These are phyloP conservation scores for Amyloporia xantha DNA, from an alignment of 768 basidiomycete genomes.

Conservation along the genomic window DNA sequence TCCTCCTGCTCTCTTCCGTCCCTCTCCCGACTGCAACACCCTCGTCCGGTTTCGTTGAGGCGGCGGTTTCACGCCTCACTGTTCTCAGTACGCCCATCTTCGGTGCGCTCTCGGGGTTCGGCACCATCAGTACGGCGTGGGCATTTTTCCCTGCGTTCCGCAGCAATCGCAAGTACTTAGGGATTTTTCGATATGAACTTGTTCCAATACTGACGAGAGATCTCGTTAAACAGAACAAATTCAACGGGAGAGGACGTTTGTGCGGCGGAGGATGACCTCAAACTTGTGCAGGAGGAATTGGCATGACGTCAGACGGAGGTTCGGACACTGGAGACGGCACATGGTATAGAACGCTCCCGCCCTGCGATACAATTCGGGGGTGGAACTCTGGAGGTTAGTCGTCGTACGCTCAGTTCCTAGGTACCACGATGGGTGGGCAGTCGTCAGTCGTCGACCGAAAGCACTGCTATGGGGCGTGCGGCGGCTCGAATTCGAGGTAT, in stretches of 20 bases:
- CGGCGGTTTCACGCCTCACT: slow-evolving; percentile 44
- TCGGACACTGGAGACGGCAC: slow-evolving; percentile 22
- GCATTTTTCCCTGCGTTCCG: slow-evolving; percentile 42
- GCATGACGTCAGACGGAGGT: slow-evolving; percentile 31
- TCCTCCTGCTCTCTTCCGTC: slow-evolving; percentile 57
- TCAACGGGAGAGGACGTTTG: slow-evolving; percentile 48
- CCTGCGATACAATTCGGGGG: too few relatives aligned
- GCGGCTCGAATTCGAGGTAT: too few relatives aligned
- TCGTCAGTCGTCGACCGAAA: too few relatives aligned
- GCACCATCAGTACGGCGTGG: slow-evolving; percentile 67
- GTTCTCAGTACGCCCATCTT: slow-evolving; percentile 72
- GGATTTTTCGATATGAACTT: neutral
- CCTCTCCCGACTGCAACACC: slow-evolving; percentile 49
- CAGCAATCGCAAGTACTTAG: slow-evolving; percentile 18
- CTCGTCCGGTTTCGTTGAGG: slow-evolving; percentile 32
- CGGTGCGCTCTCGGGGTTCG: slow-evolving; percentile 76
- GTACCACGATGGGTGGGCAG: too few relatives aligned
- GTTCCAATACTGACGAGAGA: neutral
- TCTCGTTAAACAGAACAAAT: slow-evolving; percentile 10
- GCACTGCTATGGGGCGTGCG: too few relatives aligned
- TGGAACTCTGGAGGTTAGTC: too few relatives aligned
- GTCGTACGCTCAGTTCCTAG: too few relatives aligned
- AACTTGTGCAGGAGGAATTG: slow-evolving; percentile 56
- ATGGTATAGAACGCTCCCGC: slow-evolving; percentile 16
- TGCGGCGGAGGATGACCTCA: slow-evolving; percentile 50